These are phyloP conservation scores for Plasmodium chabaudi DNA, from an alignment of 169 alveolate species.

Conservation along the genomic window DNA sequence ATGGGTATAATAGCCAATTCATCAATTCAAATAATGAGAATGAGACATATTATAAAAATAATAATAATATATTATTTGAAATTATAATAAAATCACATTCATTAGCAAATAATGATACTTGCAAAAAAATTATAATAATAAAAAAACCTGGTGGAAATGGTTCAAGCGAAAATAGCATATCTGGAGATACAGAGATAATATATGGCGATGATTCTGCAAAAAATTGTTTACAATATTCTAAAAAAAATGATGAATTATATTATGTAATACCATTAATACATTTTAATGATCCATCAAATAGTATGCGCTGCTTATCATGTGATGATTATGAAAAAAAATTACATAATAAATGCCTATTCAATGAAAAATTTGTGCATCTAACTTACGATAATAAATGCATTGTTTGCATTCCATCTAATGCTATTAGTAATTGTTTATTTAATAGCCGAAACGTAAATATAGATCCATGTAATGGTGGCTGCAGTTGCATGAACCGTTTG, in stretches of 20 bases:
- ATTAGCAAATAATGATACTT: constrained; percentile 10
- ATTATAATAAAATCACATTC: constrained; percentile 14
- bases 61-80: not conserved
- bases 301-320: constrained; percentile 47
- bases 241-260: constrained; percentile 11
- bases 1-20: no score
- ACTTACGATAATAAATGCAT: constrained; percentile 40
- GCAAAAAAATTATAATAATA: constrained; percentile 41
- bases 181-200: not conserved
- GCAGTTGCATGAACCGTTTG: not conserved
- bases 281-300: constrained; percentile 31
- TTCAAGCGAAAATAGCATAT: not conserved
- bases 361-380: constrained; percentile 27
- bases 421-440: constrained; percentile 24
- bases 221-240: constrained; percentile 15
- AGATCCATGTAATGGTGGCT: no score
- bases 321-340: constrained; percentile 27
- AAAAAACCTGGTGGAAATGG: constrained; percentile 3
- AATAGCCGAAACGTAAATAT: not conserved
- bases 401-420: constrained; percentile 27
- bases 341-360: constrained; percentile 8
- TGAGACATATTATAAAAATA: not conserved
- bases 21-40: no score
- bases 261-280: constrained; percentile 43
- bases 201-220: not conserved